Conservation (phyloP, 257 asterid genomes). For the Jasminum sambac region DNA sequence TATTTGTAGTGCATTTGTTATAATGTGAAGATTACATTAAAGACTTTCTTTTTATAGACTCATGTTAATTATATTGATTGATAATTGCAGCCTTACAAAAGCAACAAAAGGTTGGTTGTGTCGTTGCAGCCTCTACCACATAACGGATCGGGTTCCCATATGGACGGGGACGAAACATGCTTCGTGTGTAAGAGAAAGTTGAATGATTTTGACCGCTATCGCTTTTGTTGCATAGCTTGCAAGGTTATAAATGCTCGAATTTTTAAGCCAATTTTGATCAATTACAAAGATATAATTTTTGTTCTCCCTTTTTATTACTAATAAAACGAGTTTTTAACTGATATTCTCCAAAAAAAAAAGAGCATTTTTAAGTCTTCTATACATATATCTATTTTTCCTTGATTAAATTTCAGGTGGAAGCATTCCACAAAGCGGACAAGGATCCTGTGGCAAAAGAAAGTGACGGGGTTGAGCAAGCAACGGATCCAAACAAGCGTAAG, state of each 20-base stretch:
- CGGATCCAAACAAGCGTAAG: slow-evolving; percentile 1
- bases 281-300: no score
- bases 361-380: background rate
- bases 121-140: slow-evolving; percentile 38
- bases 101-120: slow-evolving; percentile 37
- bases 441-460: background rate
- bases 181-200: slow-evolving; percentile 26
- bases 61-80: background rate
- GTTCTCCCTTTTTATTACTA: no score
- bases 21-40: background rate
- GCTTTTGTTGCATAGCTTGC: slow-evolving; percentile 32
- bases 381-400: background rate
- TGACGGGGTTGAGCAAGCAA: background rate
- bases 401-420: slow-evolving; percentile 20
- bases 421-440: background rate
- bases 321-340: no score
- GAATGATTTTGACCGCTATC: slow-evolving; percentile 23
- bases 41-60: background rate
- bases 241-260: slow-evolving; percentile 21
- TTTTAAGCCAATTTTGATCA: no score
- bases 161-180: slow-evolving; percentile 25
- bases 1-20: background rate
- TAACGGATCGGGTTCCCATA: slow-evolving; percentile 32
- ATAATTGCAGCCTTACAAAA: slow-evolving; percentile 30
- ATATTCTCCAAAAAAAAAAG: no score